Conservation (phyloP, 495 filamentous ascomycete genomes). For the Hyaloscypha bicolor region DNA sequence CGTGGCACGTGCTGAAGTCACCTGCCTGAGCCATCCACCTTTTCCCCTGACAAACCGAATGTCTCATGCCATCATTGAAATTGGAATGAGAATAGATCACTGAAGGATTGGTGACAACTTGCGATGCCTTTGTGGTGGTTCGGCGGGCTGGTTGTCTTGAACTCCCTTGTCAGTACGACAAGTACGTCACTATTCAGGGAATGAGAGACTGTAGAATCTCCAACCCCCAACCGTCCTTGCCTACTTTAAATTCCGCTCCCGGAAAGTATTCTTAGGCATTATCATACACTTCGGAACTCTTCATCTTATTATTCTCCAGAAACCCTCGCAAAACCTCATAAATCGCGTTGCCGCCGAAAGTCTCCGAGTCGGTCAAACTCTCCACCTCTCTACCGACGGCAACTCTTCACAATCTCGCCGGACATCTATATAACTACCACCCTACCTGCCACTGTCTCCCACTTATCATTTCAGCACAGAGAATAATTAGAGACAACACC, state of each 20-base stretch:
- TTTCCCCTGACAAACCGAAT: too few species aligned
- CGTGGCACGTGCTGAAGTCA: too few species aligned
- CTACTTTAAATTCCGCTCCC: neutral
- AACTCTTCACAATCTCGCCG: neutral
- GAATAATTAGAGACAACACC: neutral
- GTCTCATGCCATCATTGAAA: too few species aligned
- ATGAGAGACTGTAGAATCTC: neutral
- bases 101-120: too few species aligned
- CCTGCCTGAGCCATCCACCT: too few species aligned
- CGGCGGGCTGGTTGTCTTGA: too few species aligned
- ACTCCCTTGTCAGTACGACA: neutral
- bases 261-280: neutral
- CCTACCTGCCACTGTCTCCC: neutral
- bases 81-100: too few species aligned
- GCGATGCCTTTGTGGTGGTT: too few species aligned
- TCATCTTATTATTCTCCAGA: neutral
- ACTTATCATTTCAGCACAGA: neutral
- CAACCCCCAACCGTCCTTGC: neutral
- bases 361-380: constrained; percentile 3
- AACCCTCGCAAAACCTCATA: neutral
- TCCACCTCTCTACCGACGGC: neutral
- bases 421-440: neutral
- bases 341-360: neutral
- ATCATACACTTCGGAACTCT: neutral
- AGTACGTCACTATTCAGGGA: neutral